Conservation (phyloP, 2,329 filamentous ascomycete species). For the Xylaria digitata region DNA sequence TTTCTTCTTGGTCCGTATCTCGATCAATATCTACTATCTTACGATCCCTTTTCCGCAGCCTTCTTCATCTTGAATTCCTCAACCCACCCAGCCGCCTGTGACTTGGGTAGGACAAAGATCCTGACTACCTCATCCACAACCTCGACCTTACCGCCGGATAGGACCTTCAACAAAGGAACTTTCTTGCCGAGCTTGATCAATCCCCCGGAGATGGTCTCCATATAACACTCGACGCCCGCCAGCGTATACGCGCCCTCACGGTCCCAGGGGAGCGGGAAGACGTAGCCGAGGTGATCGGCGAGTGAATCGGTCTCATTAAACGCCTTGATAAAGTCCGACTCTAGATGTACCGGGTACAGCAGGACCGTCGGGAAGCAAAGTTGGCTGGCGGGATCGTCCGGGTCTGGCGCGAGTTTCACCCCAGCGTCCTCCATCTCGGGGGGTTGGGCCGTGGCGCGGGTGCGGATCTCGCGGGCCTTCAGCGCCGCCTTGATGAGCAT, state of each 20-base stretch:
- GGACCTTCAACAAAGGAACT: slow-evolving; percentile 77
- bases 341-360: slow-evolving; percentile 83
- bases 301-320: slow-evolving; percentile 83
- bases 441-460: slow-evolving; percentile 73
- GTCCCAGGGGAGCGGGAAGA: slow-evolving; percentile 93
- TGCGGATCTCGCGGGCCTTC: slow-evolving; percentile 75
- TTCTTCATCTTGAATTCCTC: slow-evolving; percentile 84
- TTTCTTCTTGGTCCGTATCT: neutral
- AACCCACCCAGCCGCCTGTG: slow-evolving; percentile 78
- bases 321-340: slow-evolving; percentile 91
- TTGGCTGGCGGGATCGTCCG: slow-evolving; percentile 76
- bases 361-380: slow-evolving; percentile 83
- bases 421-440: slow-evolving; percentile 89
- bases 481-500: slow-evolving; percentile 74
- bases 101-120: slow-evolving; percentile 83
- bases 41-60: slow-evolving; percentile 57
- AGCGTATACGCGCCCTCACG: slow-evolving; percentile 55
- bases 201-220: slow-evolving; percentile 83
- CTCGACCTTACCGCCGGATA: slow-evolving; percentile 82
- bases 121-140: slow-evolving; percentile 86
- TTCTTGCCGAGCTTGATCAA: slow-evolving; percentile 92
- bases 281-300: slow-evolving; percentile 82
- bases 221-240: slow-evolving; percentile 82
- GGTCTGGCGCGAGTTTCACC: slow-evolving; percentile 76
- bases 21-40: neutral